phyloP scores from a whole-genome alignment of 345 rosid species.

The Eutrema heterophyllum region DNA sequence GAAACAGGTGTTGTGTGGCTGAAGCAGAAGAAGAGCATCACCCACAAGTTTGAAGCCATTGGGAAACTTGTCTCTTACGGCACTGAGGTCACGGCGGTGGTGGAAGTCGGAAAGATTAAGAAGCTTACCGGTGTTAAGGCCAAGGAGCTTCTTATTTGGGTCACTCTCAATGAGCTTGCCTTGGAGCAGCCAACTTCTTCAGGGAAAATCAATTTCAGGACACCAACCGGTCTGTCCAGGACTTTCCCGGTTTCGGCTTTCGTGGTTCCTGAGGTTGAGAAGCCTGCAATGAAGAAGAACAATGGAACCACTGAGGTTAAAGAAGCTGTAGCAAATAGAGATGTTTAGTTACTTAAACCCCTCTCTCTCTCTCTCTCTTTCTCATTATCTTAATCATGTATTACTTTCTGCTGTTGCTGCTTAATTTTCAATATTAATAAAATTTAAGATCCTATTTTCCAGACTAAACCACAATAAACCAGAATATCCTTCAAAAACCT shows the following conservation, averaged over 20 bases:
- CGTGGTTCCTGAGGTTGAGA: slow-evolving; percentile 29
- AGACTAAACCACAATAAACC: background rate
- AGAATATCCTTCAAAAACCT: background rate
- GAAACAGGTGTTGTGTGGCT: slow-evolving; percentile 92
- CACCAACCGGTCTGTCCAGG: slow-evolving; percentile 70
- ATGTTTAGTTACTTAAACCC: slow-evolving; percentile 18
- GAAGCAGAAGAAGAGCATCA: slow-evolving; percentile 72
- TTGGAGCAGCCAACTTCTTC: slow-evolving; percentile 45
- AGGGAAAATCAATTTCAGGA: slow-evolving; percentile 64
- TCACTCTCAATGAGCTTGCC: slow-evolving; percentile 59
- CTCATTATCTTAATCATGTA: background rate
- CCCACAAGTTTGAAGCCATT: slow-evolving; percentile 77
- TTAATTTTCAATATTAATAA: slow-evolving; percentile 13
- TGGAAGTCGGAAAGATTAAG: slow-evolving; percentile 67
- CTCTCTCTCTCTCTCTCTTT: slow-evolving; percentile 9
- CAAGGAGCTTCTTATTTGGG: slow-evolving; percentile 85
- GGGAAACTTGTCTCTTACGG: slow-evolving; percentile 56
- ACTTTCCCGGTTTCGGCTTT: slow-evolving; percentile 71
- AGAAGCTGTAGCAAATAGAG: slow-evolving; percentile 35
- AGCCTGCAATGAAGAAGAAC: slow-evolving; percentile 26
- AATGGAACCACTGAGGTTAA: slow-evolving; percentile 18
- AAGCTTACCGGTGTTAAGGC: slow-evolving; percentile 90
- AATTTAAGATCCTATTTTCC: background rate
- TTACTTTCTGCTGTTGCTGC: background rate
- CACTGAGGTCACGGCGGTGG: slow-evolving; percentile 66